Base-by-base conservation (phyloP, 2,329 filamentous ascomycete species). In the Xylaria sp. region DNA sequence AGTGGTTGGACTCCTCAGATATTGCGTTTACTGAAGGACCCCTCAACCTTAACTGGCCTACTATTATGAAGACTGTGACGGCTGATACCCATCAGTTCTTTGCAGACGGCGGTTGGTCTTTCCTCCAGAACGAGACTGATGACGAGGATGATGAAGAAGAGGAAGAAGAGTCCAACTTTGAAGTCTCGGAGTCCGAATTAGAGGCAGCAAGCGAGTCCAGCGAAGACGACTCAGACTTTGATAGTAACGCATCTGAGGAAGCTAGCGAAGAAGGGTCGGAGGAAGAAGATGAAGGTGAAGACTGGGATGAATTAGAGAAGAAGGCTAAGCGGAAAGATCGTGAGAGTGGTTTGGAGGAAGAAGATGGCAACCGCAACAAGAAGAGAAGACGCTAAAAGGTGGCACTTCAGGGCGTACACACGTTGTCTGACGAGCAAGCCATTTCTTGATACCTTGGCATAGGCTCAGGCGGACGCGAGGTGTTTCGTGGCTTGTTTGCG, bases 51-150 rank as follows among this genome's bases (percentile, higher is more conserved):
- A 98, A 98, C 83, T 99, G 95, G 95, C 91, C 92, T 11, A 97
- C 94, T 15, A 99, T 99, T 75, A 99, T 99, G 93, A 99, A 99
- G 84, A 99, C 95, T 0, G 94, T 99, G 25, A 94, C 91, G 19
- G 89, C 91, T 37, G 94, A 99, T 75, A 92, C 95, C 2, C 94
- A 99, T 75, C 87, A 90, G 70, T 99, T 99, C 87, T 99, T 97
- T 78, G 87, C 85, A 3, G 94, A 98, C 67, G 95, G 96, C 33
- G 95, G 95, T 47, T 99, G 95, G 95, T 90, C 88, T 1, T 98
- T 99, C 85, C 77, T 99, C 62, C 89, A 89, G 57, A 89, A 89
- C 37, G 94, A 97, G 63, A 93, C 90, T 0, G 95, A 98, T 73
- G 92, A 91, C 14, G 93, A 97, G 67, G 92, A 86, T 45, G 89